Evolutionary conservation across 2,329 filamentous ascomycete genomes (phyloP), one percentile per base, ranked within the genome.

Genomic region (Fusarium sp.): DNA sequence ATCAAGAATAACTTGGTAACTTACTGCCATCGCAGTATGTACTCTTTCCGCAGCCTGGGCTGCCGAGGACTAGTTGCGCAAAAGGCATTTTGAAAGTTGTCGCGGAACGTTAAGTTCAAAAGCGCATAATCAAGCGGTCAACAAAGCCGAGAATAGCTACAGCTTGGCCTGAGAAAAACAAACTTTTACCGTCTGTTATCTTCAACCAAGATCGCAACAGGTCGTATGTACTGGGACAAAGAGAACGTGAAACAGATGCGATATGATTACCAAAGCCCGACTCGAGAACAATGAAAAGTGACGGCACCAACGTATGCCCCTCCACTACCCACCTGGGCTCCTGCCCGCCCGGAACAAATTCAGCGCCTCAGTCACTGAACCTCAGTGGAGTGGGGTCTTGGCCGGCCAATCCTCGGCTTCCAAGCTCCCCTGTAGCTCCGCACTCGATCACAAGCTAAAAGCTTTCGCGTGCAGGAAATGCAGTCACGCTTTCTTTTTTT

Each of bases 11-110:
- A 6, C 5, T 48, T n/a, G 11, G 11, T 1, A n/a, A 76, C 89
- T 79, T 80, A 91, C 89, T 97, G 78, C 96, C 96, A 89, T 98
- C 93, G 84, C 95, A 98, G 79, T 97, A 98, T 10, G 96, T 99
- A 70, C 94, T 98, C 83, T 99, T 99, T 65, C 96, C 96, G 30
- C 94, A 90, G 75, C 96, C 96, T 9, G 96, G 96, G 72, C 94
- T 95, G n/a, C 96, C 96, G 75, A 97, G 90, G 39, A 97, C 90
- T 44, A 98, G 89, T 82, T 97, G 92, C 62, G 85, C 87, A 75
- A 89, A 89, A 51, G 87, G 86, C 87, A 89, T 89, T 28, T 74
- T 75, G 70, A 26, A 63, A 52, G 67, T 65, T 66, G 54, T 70
- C 50, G 51, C 53, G 44, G 54, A 50, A 48, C 45, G 48, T 44